A percentile compares a stretch with the other conserved stretches of the same genome.
Evolutionary conservation across 805 yeast species (phyloP).

Genomic region (Hanseniaspora pseudoguilliermondii): DNA sequence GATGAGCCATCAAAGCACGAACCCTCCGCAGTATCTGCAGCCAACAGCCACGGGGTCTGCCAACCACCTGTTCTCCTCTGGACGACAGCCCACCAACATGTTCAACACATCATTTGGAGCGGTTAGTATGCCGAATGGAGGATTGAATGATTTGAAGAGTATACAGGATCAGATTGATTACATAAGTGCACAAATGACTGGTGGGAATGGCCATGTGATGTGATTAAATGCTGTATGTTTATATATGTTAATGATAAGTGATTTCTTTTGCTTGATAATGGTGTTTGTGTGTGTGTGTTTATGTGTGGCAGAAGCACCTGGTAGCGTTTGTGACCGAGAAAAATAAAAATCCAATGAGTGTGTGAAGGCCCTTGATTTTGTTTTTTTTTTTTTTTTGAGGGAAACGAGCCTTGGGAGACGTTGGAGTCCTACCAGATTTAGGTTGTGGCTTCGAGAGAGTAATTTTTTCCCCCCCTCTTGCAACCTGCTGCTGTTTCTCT

Average conservation of each 20-base stretch:
- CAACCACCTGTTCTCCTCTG: slow-evolving; percentile 25
- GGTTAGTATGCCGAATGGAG: neutral
- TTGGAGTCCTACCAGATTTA: too few relatives aligned
- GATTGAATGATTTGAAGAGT: slow-evolving; percentile 2
- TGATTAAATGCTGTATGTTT: neutral
- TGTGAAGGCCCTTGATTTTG: too few relatives aligned
- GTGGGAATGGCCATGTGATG: neutral
- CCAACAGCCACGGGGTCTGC: slow-evolving; percentile 34
- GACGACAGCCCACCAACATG: neutral
- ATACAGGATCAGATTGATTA: slow-evolving; percentile 10
- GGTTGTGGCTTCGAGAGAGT: too few relatives aligned
- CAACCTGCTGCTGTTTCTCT: too few relatives aligned
- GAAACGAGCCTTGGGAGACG: too few relatives aligned
- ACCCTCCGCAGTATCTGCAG: slow-evolving; percentile 19
- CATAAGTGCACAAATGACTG: slow-evolving; percentile 5
- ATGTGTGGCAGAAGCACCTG: too few relatives aligned
- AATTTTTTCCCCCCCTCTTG: too few relatives aligned
- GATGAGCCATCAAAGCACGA: slow-evolving; percentile 13
- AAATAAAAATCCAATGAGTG: too few relatives aligned
- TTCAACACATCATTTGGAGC: neutral
- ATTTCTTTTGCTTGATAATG: too few relatives aligned
- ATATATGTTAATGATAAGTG: neutral
- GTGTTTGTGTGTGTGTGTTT: too few relatives aligned
- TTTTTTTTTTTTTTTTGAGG: too few relatives aligned
- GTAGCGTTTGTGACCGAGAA: too few relatives aligned